phyloP scores from a whole-genome alignment of 331 rosid species.

The Spiraea crenata region DNA sequence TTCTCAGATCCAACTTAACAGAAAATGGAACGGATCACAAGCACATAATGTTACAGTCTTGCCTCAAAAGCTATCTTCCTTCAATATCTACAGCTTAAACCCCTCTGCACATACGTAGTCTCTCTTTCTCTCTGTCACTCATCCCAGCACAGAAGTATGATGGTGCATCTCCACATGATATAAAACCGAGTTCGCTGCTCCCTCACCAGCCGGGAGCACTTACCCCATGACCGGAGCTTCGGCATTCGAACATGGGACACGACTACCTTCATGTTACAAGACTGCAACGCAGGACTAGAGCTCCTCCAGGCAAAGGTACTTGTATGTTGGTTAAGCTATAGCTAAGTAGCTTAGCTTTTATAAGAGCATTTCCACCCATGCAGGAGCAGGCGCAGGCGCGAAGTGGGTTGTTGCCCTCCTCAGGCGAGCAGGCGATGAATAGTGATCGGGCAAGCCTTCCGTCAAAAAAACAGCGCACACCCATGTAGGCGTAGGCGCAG shows the following conservation, averaged over 20 bases:
- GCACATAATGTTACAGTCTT: not conserved
- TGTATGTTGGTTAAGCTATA: not conserved
- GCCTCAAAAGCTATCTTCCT: not conserved
- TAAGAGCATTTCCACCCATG: no score
- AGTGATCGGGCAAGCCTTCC: no score
- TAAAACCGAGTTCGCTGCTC: constrained; percentile 69
- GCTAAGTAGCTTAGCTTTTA: not conserved
- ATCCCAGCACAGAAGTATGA: constrained; percentile 64
- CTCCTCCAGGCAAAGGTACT: not conserved
- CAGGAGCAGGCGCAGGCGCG: no score
- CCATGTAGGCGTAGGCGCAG: no score
- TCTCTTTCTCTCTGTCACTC: constrained; percentile 19
- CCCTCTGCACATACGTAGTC: not conserved
- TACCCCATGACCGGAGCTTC: constrained; percentile 46
- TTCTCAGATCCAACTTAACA: constrained; percentile 3
- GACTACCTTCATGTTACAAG: constrained; percentile 13
- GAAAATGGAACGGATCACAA: constrained; percentile 9
- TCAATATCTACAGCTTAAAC: not conserved
- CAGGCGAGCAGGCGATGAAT: no score
- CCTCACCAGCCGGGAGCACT: constrained; percentile 57
- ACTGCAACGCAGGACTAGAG: not conserved
- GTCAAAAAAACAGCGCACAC: no score
- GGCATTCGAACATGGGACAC: constrained; percentile 28
- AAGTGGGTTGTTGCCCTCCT: no score
- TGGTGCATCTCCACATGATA: constrained; percentile 77